These are phyloP conservation scores for Sclerotinia borealis DNA, from an alignment of 2,329 filamentous ascomycete species.

Conservation along the genomic window DNA sequence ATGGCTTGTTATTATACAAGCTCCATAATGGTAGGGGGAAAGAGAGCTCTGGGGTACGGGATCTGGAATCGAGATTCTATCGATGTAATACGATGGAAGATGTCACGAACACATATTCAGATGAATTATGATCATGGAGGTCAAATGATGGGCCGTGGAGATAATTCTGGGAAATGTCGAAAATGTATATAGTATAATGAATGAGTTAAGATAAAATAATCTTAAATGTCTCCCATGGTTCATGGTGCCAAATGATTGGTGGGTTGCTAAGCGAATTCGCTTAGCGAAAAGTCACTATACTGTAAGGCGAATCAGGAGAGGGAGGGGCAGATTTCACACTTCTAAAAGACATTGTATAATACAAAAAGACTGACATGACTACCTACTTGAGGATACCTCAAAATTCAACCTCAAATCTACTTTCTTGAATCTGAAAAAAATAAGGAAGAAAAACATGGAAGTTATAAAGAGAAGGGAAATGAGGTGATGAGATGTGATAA, in stretches of 20 bases:
- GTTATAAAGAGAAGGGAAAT: too few species aligned
- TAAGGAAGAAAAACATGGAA: too few species aligned
- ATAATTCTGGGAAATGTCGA: not conserved
- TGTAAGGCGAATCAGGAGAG: too few species aligned
- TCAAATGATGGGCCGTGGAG: not conserved
- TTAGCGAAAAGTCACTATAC: too few species aligned
- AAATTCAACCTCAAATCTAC: too few species aligned
- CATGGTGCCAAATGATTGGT: not conserved
- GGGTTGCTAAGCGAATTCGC: too few species aligned
- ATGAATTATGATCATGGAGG: not conserved
- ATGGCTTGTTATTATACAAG: not conserved
- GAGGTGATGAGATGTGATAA: too few species aligned
- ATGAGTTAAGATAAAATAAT: not conserved
- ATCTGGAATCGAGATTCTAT: not conserved
- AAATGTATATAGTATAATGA: not conserved
- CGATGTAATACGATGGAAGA: not conserved
- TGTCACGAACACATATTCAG: not conserved
- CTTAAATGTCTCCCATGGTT: not conserved
- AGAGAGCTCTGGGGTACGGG: not conserved
- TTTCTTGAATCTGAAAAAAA: too few species aligned
- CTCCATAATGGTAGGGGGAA: not conserved
- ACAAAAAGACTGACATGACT: too few species aligned
- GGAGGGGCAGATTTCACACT: too few species aligned
- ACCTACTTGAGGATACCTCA: too few species aligned
- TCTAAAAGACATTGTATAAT: too few species aligned